A percentile compares a stretch with the other conserved stretches of the same genome.
Evolutionary conservation across 2,329 filamentous ascomycete species (phyloP).

Genomic region (Cryphonectria japonica): DNA sequence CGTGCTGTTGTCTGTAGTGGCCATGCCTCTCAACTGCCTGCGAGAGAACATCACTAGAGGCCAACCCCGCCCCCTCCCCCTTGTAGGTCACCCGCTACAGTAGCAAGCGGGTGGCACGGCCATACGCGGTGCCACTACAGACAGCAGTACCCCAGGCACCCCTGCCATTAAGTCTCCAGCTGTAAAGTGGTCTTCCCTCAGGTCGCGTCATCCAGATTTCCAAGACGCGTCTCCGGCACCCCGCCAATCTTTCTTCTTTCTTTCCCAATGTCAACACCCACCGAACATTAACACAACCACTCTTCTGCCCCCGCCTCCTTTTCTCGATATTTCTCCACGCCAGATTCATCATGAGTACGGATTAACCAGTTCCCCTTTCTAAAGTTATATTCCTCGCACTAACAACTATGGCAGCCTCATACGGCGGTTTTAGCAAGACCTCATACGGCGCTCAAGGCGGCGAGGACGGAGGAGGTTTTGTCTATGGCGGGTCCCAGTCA

Average conservation of each 20-base stretch:
- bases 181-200: conserved; percentile 28
- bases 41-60: neutral
- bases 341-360: conserved; percentile 24
- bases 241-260: conserved; percentile 15
- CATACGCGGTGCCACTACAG: neutral
- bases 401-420: conserved; percentile 46
- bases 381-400: neutral
- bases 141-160: neutral
- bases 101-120: neutral
- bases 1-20: neutral
- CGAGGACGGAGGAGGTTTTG: conserved; percentile 65
- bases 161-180: neutral
- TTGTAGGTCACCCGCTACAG: neutral
- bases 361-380: no score
- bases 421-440: conserved; percentile 53
- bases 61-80: no score
- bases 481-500: conserved; percentile 62
- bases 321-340: neutral
- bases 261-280: conserved; percentile 14
- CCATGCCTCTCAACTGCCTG: neutral
- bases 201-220: conserved; percentile 24
- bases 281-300: conserved; percentile 1
- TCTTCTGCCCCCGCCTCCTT: neutral
- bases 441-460: conserved; percentile 59
- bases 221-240: conserved; percentile 27